Evolutionary conservation across 2,329 filamentous ascomycete species (phyloP), one percentile per base, ranked within the genome.

Genomic region (Fusarium pseudonygamai): DNA sequence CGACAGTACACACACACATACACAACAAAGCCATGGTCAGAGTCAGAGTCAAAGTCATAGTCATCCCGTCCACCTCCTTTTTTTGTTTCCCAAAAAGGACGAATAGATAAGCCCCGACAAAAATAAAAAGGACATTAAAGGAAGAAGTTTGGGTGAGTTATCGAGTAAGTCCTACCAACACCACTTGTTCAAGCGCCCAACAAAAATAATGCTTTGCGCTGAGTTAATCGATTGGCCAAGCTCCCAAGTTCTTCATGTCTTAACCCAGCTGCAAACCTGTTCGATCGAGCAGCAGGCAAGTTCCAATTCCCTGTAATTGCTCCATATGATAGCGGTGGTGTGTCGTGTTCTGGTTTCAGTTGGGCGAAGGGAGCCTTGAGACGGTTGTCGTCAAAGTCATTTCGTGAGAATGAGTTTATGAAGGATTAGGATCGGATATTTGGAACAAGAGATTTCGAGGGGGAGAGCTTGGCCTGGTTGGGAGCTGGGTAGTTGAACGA

Each of bases 71-170:
- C 67, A 67, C 61, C 64, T 74, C 71, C 66, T 74, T 72, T 76
- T 76, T 77, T 75, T 69, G 37, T 62, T 74, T 77, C 72, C 72
- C 75, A 72, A 77, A 46, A 64, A 70, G 56, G 72, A 75, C 76
- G 72, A 74, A 73, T 74, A 77, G 65, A 77, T 77, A 71, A 67
- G 66, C 64, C 64, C 75, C 70, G 71, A 74, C 69, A 72, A 77
- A 74, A 73, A 75, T 66, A 70, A 77, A 74, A 72, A 74, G 59
- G 67, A 75, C 74, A 77, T 75, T 69, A 74, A 73, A 73, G 74
- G 60, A 72, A 68, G 62, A 55, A 61, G 65, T 60, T 72, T 58
- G 47, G 62, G 50, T 32, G 39, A 45, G 40, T 46, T 53, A 42
- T 42, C 57, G 61, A 64, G 63, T 61, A 49, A 60, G 57, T 58